Evolutionary conservation across 2,329 filamentous ascomycete species (phyloP).

Genomic region (Gaeumannomyces tritici): DNA sequence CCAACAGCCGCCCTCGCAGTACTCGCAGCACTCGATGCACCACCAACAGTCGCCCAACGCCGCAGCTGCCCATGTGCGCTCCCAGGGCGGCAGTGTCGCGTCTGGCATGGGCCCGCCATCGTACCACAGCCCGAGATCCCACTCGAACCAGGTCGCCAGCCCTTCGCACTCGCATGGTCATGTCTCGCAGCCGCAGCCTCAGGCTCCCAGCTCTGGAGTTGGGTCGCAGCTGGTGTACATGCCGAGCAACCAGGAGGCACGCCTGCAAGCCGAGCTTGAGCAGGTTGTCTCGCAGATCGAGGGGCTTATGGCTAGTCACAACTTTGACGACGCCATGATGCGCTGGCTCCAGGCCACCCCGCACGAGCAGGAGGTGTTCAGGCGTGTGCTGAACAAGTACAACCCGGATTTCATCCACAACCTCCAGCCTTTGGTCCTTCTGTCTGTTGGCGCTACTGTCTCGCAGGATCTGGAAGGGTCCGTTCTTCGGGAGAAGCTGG

Average conservation of each 20-base stretch:
- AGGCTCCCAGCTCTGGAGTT: neutral
- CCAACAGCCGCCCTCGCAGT: constrained; percentile 11
- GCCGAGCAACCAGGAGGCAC: constrained; percentile 29
- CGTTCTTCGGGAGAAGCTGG: constrained; percentile 44
- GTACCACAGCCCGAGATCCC: constrained; percentile 3
- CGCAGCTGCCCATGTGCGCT: neutral
- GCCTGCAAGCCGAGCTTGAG: constrained; percentile 45
- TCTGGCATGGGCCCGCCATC: neutral
- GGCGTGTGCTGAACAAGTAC: constrained; percentile 40
- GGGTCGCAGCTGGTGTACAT: constrained; percentile 24
- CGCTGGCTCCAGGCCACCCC: constrained; percentile 57
- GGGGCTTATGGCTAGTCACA: constrained; percentile 48
- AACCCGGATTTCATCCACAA: constrained; percentile 42
- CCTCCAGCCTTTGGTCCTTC: constrained; percentile 50
- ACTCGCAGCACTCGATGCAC: constrained; percentile 12
- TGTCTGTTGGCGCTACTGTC: constrained; percentile 56
- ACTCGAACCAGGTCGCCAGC: constrained; percentile 10
- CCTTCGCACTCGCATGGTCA: constrained; percentile 16
- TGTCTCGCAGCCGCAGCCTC: constrained; percentile 14
- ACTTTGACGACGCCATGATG: constrained; percentile 53
- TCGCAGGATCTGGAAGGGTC: constrained; percentile 46
- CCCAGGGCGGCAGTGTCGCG: neutral
- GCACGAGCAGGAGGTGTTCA: constrained; percentile 51
- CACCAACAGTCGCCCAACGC: constrained; percentile 10
- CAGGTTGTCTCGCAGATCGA: constrained; percentile 50